A percentile compares a stretch with the other conserved stretches of the same genome.
These are phyloP conservation scores for Zalaria obscura DNA, from an alignment of 2,329 filamentous ascomycete genomes.

Conservation along the genomic window DNA sequence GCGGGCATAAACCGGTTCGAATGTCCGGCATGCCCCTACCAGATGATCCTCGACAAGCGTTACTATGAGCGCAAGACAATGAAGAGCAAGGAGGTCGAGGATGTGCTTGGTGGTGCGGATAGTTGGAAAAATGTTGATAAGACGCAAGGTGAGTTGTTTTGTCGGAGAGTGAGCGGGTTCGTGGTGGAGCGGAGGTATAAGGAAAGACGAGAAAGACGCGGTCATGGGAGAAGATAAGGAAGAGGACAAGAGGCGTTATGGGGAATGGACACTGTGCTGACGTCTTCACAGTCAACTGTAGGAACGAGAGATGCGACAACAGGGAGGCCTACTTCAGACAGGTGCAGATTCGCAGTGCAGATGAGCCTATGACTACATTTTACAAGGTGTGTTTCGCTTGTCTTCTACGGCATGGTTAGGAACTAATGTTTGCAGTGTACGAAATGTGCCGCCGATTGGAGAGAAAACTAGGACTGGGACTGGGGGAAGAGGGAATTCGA, in stretches of 20 bases:
- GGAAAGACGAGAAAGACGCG: not conserved
- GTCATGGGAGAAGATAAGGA: too few relatives aligned
- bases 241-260: too few relatives aligned
- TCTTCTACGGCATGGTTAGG: not conserved
- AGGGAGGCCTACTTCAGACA: conserved; percentile 86
- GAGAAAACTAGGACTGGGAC: conserved; percentile 26
- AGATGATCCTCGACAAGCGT: conserved; percentile 64
- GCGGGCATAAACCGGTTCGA: conserved; percentile 64
- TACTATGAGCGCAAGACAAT: conserved; percentile 71
- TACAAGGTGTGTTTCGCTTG: conserved; percentile 51
- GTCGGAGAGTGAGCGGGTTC: not conserved
- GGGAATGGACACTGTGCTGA: not conserved
- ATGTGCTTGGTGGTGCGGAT: conserved; percentile 75
- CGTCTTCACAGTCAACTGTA: conserved; percentile 57
- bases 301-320: conserved; percentile 65
- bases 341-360: conserved; percentile 92
- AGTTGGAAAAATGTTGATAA: conserved; percentile 89
- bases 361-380: conserved; percentile 97
- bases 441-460: conserved; percentile 29
- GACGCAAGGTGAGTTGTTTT: conserved; percentile 38
- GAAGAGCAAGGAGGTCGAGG: conserved; percentile 76
- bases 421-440: conserved; percentile 17
- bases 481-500: conserved; percentile 3
- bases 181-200: not conserved
- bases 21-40: conserved; percentile 90